These are phyloP conservation scores for Hypoxylon sp. DNA, from an alignment of 2,329 filamentous ascomycete genomes.

Conservation along the genomic window DNA sequence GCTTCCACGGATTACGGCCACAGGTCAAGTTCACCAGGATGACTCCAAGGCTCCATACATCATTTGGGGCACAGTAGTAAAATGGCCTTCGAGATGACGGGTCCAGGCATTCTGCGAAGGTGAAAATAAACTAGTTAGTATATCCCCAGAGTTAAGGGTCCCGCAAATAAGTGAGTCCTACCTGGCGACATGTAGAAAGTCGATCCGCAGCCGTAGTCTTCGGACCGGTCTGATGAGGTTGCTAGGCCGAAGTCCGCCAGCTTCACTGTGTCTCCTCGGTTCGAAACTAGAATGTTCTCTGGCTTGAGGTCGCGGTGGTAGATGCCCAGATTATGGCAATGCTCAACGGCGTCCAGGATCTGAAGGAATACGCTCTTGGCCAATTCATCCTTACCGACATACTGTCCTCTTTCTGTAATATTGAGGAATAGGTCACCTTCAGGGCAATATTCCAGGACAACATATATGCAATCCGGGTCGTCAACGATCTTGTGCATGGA, in stretches of 20 bases:
- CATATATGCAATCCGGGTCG: constrained; percentile 91
- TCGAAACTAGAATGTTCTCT: constrained; percentile 95
- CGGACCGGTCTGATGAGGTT: constrained; percentile 84
- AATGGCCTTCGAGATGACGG: constrained; percentile 80
- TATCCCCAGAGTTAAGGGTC: constrained; percentile 33
- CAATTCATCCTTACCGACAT: constrained; percentile 91
- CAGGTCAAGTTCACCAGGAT: constrained; percentile 98
- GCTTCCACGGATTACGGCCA: constrained; percentile 98
- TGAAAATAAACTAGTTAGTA: constrained; percentile 48
- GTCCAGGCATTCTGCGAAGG: constrained; percentile 84
- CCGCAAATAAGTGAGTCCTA: constrained; percentile 64
- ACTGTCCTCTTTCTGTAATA: constrained; percentile 95
- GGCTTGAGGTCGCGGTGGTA: constrained; percentile 99
- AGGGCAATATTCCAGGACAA: constrained; percentile 96
- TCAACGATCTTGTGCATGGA: constrained; percentile 95
- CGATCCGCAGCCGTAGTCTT: constrained; percentile 97
- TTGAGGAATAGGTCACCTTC: constrained; percentile 98
- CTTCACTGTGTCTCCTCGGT: constrained; percentile 91
- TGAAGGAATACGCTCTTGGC: constrained; percentile 92
- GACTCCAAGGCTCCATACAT: constrained; percentile 98
- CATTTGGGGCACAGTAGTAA: constrained; percentile 94
- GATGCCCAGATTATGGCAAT: constrained; percentile 93
- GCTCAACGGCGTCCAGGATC: constrained; percentile 94
- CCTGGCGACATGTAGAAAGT: constrained; percentile 99
- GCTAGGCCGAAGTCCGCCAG: constrained; percentile 98